A percentile compares a stretch with the other conserved stretches of the same genome.
Conservation (phyloP, 1,139 yeast genomes). For the Saccharomycopsis hybrid region DNA sequence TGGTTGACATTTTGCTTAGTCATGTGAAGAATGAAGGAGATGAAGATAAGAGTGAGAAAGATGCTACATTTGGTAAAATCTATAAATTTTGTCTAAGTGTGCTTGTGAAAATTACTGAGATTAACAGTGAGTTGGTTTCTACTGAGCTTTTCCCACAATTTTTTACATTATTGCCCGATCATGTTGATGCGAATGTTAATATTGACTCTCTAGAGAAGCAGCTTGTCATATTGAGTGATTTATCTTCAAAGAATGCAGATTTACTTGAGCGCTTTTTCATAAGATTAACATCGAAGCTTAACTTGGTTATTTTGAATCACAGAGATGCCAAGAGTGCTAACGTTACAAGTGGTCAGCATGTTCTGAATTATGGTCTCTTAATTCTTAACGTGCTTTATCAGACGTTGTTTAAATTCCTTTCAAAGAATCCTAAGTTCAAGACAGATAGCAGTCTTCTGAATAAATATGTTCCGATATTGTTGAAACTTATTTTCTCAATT, state of each 20-base stretch:
- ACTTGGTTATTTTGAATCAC: slow-evolving; percentile 9
- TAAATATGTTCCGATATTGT: slow-evolving; percentile 7
- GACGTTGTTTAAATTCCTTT: slow-evolving; percentile 11
- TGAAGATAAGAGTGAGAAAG: slow-evolving; percentile 31
- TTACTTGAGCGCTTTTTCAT: slow-evolving; percentile 45
- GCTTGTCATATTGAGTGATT: slow-evolving; percentile 37
- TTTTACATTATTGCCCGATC: slow-evolving; percentile 44
- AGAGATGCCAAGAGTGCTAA: neutral
- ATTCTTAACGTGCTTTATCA: slow-evolving; percentile 12
- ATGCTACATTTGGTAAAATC: slow-evolving; percentile 25
- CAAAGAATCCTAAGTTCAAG: slow-evolving; percentile 21
- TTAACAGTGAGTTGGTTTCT: slow-evolving; percentile 36
- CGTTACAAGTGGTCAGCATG: neutral
- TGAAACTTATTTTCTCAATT: slow-evolving; percentile 22
- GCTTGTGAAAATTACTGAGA: slow-evolving; percentile 41
- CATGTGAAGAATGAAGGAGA: neutral
- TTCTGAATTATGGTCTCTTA: slow-evolving; percentile 7
- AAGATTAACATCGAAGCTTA: slow-evolving; percentile 42
- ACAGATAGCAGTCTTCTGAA: slow-evolving; percentile 17
- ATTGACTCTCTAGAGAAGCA: slow-evolving; percentile 32
- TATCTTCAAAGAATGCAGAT: slow-evolving; percentile 38
- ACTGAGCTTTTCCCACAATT: slow-evolving; percentile 58
- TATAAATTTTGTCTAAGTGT: slow-evolving; percentile 44
- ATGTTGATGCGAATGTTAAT: slow-evolving; percentile 26
- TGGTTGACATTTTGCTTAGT: slow-evolving; percentile 55